Evolutionary conservation across 805 yeast species (phyloP), one percentile per base, ranked within the genome.

Genomic region (Lipomyces mesembrius): DNA sequence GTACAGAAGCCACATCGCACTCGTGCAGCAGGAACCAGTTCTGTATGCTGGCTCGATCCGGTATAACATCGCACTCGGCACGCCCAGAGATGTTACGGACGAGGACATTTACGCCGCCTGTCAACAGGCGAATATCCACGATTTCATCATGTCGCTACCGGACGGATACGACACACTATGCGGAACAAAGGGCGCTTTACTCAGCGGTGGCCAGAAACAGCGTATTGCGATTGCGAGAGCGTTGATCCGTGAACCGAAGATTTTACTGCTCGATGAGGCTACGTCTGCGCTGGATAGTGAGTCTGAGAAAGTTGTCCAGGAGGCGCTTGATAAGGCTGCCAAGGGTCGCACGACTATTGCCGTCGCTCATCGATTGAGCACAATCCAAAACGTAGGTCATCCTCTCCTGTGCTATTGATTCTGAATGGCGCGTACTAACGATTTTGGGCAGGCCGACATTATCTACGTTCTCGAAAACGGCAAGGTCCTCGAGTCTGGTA

Each of bases 21-120:
- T 86, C 56, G 91, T 87, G 8, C 87, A 83, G 69, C 91, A 87
- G 74, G 90, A 87, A 61, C 75, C 76, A n/a, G 73, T 72, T 12
- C 79, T 92, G 59, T 92, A 91, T 80, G 91, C 92, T 74, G 95
- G 91, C 64, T 82, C 94, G 0, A 88, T 92, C 54, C 77, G 86
- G 75, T 96, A 91, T 74, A 92, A 92, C 74, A 85, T 92, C 54
- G 80, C 90, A 65, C 66, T 79, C 64, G 77, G 77, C 3, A 55
- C 74, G 4, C 71, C 71, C 46, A 59, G 43, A 32, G 77, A 74
- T 3, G 80, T 81, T 63, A 57, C 79, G 59, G 76, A 81, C 27
- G 79, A 82, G 71, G 73, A 76, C 71, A 78, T 81, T 17, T 74
- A 73, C 49, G 73, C 74, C 12, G 88, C 85, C 9, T 78, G 84